These are phyloP conservation scores for Thelonectria blattea DNA, from an alignment of 2,329 filamentous ascomycete genomes.

Conservation along the genomic window DNA sequence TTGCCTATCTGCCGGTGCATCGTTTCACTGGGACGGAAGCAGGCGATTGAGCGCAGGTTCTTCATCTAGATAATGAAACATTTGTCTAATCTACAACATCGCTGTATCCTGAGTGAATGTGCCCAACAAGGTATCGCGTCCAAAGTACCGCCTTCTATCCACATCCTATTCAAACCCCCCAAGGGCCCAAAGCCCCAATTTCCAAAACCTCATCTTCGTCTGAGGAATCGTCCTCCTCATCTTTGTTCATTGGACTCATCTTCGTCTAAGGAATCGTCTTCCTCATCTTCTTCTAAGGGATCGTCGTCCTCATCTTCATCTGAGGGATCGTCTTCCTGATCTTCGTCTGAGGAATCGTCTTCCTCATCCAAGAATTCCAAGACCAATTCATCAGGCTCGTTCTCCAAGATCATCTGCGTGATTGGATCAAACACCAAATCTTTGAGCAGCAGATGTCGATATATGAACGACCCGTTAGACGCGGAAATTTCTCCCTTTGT, in stretches of 20 bases:
- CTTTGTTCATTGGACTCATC: too few relatives aligned
- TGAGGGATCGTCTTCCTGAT: slow-evolving; percentile 38
- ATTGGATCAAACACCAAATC: slow-evolving; percentile 26
- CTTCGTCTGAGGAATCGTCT: slow-evolving; percentile 28
- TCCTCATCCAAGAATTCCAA: slow-evolving; percentile 7
- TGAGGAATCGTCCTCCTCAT: too few relatives aligned
- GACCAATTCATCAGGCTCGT: slow-evolving; percentile 14
- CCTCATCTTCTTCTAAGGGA: slow-evolving; percentile 39
- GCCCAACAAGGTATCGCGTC: too few relatives aligned
- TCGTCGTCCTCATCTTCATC: slow-evolving; percentile 46
- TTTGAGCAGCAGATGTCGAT: slow-evolving; percentile 24
- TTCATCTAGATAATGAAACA: too few relatives aligned
- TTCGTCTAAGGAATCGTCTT: too few relatives aligned
- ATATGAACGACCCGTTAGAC: slow-evolving; percentile 25
- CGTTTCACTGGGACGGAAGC: too few relatives aligned
- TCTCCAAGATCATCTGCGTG: slow-evolving; percentile 25
- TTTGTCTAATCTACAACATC: too few relatives aligned
- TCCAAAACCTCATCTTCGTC: slow-evolving; percentile 19
- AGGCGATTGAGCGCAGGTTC: too few relatives aligned
- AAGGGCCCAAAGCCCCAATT: slow-evolving; percentile 29
- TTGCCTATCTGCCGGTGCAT: too few relatives aligned
- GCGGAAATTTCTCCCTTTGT: slow-evolving; percentile 16
- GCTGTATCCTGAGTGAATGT: too few relatives aligned
- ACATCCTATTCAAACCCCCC: not conserved
- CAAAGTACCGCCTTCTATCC: too few relatives aligned